phyloP scores from a whole-genome alignment of 805 yeast species.

The Nakazawaea ambrosiae region DNA sequence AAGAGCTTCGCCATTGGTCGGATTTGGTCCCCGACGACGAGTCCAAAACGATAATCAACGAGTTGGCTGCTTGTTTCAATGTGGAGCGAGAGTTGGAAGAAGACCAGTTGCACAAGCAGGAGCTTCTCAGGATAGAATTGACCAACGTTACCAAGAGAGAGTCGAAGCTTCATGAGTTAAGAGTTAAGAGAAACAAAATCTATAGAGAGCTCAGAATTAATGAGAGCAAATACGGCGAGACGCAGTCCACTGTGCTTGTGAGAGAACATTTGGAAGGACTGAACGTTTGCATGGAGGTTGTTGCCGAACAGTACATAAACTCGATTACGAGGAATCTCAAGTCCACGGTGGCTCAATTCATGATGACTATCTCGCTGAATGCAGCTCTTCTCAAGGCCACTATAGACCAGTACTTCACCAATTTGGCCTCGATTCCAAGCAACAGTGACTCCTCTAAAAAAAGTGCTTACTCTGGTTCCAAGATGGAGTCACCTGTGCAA shows the following conservation, averaged over 20 bases:
- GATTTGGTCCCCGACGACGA: slow-evolving; percentile 30
- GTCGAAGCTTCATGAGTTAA: slow-evolving; percentile 34
- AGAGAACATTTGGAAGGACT: slow-evolving; percentile 47
- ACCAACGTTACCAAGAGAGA: slow-evolving; percentile 44
- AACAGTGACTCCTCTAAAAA: background rate
- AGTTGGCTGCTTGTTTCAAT: slow-evolving; percentile 31
- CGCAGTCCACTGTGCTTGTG: slow-evolving; percentile 33
- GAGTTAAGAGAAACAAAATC: slow-evolving; percentile 28
- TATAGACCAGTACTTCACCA: slow-evolving; percentile 1
- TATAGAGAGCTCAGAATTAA: slow-evolving; percentile 31
- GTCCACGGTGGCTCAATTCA: slow-evolving; percentile 38
- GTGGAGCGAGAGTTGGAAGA: slow-evolving; percentile 29
- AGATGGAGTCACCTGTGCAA: too few species aligned
- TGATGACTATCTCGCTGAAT: slow-evolving; percentile 13
- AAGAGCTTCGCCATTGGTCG: slow-evolving; percentile 37
- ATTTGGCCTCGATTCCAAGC: background rate
- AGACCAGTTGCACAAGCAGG: slow-evolving; percentile 34
- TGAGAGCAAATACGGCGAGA: slow-evolving; percentile 40
- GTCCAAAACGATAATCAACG: slow-evolving; percentile 30
- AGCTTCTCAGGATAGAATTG: slow-evolving; percentile 34
- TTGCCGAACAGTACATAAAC: slow-evolving; percentile 42
- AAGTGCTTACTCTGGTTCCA: too few species aligned
- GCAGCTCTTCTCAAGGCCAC: background rate
- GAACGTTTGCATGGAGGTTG: slow-evolving; percentile 42
- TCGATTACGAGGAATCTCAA: slow-evolving; percentile 39